Evolutionary conservation across 2,329 filamentous ascomycete genomes (phyloP).

Genomic region (Verticillium isaacii): DNA sequence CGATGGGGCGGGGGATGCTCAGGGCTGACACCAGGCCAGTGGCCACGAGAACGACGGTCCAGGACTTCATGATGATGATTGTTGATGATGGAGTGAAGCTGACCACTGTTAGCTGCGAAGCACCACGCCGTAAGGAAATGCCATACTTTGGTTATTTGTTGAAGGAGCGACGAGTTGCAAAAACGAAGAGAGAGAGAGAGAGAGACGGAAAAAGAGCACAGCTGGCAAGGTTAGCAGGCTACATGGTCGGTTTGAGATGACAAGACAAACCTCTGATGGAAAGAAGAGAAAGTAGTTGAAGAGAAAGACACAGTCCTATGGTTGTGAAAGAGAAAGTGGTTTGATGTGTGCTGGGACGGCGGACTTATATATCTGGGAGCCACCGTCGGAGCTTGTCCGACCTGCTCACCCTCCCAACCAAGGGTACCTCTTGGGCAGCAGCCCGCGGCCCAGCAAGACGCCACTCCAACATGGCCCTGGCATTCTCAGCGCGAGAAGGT

Average conservation of each 20-base stretch:
- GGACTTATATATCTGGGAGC: background rate
- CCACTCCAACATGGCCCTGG: background rate
- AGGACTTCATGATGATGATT: conserved; percentile 20
- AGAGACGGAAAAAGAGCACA: conserved; percentile 23
- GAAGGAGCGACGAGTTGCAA: background rate
- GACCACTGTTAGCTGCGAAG: background rate
- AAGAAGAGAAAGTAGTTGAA: conserved; percentile 6
- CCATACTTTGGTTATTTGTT: background rate
- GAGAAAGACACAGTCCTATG: conserved; percentile 8
- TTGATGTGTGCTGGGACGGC: background rate
- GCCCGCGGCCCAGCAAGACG: background rate
- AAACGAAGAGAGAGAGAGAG: conserved; percentile 4
- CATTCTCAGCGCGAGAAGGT: background rate
- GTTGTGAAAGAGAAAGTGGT: conserved; percentile 6
- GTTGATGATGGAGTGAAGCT: background rate
- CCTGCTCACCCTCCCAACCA: background rate
- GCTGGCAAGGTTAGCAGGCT: conserved; percentile 9
- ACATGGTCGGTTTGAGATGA: background rate
- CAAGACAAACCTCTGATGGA: conserved; percentile 7
- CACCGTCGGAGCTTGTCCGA: background rate
- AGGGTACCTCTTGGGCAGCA: background rate
- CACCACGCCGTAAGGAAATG: background rate
- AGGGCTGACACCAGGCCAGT: conserved; percentile 24
- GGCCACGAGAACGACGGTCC: conserved; percentile 20
- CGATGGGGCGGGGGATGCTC: conserved; percentile 15